These are phyloP conservation scores for Hebeloma cylindrosporum DNA, from an alignment of 768 basidiomycete genomes.

Conservation along the genomic window DNA sequence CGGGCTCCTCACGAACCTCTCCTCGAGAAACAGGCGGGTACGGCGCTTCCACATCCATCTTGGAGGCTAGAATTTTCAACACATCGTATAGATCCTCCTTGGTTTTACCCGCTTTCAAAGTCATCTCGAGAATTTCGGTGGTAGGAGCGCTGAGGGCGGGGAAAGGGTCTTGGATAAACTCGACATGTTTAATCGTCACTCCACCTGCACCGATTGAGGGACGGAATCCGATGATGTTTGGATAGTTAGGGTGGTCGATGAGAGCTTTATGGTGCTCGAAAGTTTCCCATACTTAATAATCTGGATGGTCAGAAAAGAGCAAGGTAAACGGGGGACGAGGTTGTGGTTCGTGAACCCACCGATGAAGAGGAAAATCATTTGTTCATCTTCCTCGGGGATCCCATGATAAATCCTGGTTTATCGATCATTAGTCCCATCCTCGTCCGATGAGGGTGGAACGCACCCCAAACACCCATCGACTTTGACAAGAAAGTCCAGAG, in stretches of 20 bases:
- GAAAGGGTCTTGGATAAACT: constrained; percentile 11
- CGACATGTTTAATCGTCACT: constrained; percentile 17
- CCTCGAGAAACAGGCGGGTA: constrained; percentile 15
- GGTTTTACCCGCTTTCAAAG: constrained; percentile 18
- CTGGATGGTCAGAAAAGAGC: background rate
- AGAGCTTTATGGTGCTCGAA: constrained; percentile 18
- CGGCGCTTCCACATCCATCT: constrained; percentile 9
- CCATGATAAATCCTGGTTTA: constrained; percentile 13
- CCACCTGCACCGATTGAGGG: constrained; percentile 9
- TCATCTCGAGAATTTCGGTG: constrained; percentile 16
- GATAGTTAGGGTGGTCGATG: constrained; percentile 14
- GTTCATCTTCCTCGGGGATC: constrained; percentile 12
- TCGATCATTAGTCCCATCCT: background rate
- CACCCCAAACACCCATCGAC: constrained; percentile 10
- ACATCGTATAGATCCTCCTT: constrained; percentile 8
- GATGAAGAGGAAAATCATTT: constrained; percentile 8
- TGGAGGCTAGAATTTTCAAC: constrained; percentile 5
- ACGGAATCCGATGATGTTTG: constrained; percentile 9
- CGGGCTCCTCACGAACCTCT: constrained; percentile 14
- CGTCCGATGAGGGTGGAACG: background rate
- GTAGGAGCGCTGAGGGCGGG: constrained; percentile 12
- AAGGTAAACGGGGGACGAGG: background rate
- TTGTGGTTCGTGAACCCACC: constrained; percentile 5
- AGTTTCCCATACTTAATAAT: constrained; percentile 20
- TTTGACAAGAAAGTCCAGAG: constrained; percentile 5